Percentiles rank a stretch among this genome's conserved stretches.
phyloP scores from a whole-genome alignment of 805 yeast genomes.

The Myxozyma neotropica region DNA sequence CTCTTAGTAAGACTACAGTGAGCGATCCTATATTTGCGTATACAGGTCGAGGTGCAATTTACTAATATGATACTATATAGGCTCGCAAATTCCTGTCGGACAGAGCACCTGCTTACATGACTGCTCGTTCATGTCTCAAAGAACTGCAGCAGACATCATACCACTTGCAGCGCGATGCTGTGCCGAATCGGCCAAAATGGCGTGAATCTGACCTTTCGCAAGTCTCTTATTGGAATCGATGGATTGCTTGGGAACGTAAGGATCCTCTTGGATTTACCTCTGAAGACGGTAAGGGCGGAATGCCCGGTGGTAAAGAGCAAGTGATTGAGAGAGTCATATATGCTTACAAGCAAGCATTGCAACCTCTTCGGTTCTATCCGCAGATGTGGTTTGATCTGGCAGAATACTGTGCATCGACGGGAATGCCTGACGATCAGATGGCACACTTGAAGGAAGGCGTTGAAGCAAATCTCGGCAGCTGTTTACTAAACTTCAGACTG shows the following conservation, averaged over 20 bases:
- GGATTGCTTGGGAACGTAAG: constrained; percentile 78
- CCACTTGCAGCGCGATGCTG: constrained; percentile 46
- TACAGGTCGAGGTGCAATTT: not conserved
- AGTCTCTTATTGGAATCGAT: constrained; percentile 61
- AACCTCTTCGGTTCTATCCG: constrained; percentile 63
- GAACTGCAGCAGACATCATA: constrained; percentile 66
- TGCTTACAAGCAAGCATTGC: constrained; percentile 71
- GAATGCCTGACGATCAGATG: constrained; percentile 38
- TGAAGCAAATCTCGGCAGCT: constrained; percentile 67
- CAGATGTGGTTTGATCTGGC: constrained; percentile 70
- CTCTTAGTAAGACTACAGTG: constrained; percentile 62
- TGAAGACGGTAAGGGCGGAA: constrained; percentile 30
- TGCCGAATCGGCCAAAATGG: constrained; percentile 35
- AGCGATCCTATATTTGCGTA: not conserved
- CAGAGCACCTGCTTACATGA: constrained; percentile 81
- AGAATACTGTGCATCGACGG: constrained; percentile 46
- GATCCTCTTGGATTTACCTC: constrained; percentile 67
- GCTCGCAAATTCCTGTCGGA: constrained; percentile 86
- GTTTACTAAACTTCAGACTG: constrained; percentile 63
- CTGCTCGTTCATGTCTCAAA: constrained; percentile 72
- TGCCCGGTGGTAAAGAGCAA: constrained; percentile 39
- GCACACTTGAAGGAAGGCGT: constrained; percentile 59
- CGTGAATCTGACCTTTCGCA: constrained; percentile 45
- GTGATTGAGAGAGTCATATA: constrained; percentile 63
- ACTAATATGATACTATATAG: not conserved